These are phyloP conservation scores for Albatrellus ellisii DNA, from an alignment of 768 basidiomycete genomes.

Conservation along the genomic window DNA sequence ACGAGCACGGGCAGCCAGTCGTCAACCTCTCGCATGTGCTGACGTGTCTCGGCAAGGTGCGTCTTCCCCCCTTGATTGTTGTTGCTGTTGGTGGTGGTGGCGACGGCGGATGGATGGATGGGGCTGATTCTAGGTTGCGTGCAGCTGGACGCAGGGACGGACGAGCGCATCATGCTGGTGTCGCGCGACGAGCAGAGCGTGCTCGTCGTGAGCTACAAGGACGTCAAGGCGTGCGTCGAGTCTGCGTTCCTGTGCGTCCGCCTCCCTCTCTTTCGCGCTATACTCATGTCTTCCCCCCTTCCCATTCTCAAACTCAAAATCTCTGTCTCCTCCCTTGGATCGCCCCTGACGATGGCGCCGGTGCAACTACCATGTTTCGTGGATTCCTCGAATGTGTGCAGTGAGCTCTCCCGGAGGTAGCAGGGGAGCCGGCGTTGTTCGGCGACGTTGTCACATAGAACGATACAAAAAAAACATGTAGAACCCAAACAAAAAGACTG, in stretches of 20 bases:
- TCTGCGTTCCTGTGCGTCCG: slow-evolving; percentile 64
- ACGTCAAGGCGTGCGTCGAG: slow-evolving; percentile 77
- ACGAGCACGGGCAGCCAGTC: slow-evolving; percentile 80
- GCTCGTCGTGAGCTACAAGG: slow-evolving; percentile 86
- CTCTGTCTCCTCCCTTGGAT: too few relatives aligned
- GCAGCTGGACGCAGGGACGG: slow-evolving; percentile 85
- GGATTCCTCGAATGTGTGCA: background rate
- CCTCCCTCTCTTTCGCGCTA: background rate
- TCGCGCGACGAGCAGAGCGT: slow-evolving; percentile 94
- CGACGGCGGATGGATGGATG: too few relatives aligned
- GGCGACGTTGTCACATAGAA: background rate
- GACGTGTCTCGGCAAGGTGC: slow-evolving; percentile 84
- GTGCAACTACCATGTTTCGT: background rate
- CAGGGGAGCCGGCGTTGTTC: background rate
- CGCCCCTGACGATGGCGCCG: too few relatives aligned
- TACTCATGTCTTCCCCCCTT: too few relatives aligned
- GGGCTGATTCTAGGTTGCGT: too few relatives aligned
- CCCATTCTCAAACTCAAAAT: too few relatives aligned
- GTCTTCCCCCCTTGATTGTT: slow-evolving; percentile 6
- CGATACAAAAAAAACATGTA: slow-evolving; percentile 10
- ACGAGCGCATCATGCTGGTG: slow-evolving; percentile 91
- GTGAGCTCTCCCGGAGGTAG: slow-evolving; percentile 12
- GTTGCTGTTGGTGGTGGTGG: slow-evolving; percentile 2
- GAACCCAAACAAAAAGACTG: slow-evolving; percentile 15
- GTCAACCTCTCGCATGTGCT: slow-evolving; percentile 87